Evolutionary conservation across 805 yeast genomes (phyloP).

Genomic region (Candida manassasensis): DNA sequence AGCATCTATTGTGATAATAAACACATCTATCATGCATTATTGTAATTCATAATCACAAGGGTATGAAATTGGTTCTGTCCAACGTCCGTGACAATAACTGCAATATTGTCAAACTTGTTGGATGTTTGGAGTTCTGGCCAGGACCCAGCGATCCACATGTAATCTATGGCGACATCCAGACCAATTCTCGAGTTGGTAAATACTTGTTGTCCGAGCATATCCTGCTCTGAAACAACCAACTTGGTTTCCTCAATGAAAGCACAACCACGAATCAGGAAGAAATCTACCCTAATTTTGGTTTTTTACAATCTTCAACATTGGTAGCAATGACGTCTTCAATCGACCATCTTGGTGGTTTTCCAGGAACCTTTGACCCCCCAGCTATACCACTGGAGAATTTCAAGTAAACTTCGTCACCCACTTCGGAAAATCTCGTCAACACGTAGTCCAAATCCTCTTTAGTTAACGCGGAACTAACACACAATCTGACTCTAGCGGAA

Average conservation of each 20-base stretch:
- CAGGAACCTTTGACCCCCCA: conserved; percentile 57
- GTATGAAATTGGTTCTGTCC: background rate
- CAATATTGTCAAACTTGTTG: too few relatives aligned
- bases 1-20: background rate
- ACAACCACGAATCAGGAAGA: too few relatives aligned
- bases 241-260: too few relatives aligned
- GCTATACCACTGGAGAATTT: conserved; percentile 76
- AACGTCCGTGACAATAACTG: background rate
- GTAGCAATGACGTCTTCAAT: conserved; percentile 70
- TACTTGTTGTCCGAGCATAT: too few relatives aligned
- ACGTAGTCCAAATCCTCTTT: conserved; percentile 89
- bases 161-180: too few relatives aligned
- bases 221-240: too few relatives aligned
- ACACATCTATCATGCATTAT: background rate
- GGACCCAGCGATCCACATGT: too few relatives aligned
- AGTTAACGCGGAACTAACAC: conserved; percentile 87
- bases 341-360: conserved; percentile 66
- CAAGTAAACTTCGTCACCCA: conserved; percentile 72
- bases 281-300: conserved; percentile 19
- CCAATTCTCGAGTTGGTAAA: too few relatives aligned
- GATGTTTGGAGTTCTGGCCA: too few relatives aligned
- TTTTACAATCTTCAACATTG: conserved; percentile 62
- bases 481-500: conserved; percentile 85
- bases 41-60: background rate
- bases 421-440: conserved; percentile 62